phyloP scores from a whole-genome alignment of 495 filamentous ascomycete species.

The Beverwykella pulmonaria region DNA sequence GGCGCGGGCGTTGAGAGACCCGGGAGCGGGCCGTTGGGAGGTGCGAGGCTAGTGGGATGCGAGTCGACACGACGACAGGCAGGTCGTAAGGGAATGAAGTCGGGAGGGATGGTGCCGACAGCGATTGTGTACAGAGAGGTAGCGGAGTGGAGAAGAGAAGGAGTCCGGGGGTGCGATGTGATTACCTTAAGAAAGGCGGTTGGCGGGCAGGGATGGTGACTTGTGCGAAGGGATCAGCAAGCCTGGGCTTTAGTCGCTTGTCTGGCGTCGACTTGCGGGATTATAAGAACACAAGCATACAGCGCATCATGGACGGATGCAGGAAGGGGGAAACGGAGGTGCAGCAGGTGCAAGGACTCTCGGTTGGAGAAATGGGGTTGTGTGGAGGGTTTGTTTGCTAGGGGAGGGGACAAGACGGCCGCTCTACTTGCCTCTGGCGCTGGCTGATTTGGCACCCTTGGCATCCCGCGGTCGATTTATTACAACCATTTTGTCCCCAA shows the following conservation, averaged over 20 bases:
- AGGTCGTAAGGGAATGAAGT: neutral
- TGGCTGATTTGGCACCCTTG: conserved; percentile 22
- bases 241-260: conserved; percentile 6
- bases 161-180: conserved; percentile 9
- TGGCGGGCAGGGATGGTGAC: conserved; percentile 22
- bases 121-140: conserved; percentile 10
- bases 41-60: neutral
- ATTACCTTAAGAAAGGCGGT: conserved; percentile 25
- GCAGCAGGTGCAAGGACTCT: conserved; percentile 10
- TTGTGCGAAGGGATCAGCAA: conserved; percentile 34
- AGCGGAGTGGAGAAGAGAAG: conserved; percentile 3
- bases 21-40: conserved; percentile 23
- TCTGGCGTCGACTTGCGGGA: conserved; percentile 26
- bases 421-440: conserved; percentile 10
- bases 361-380: conserved; percentile 16
- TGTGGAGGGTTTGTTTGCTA: conserved; percentile 22
- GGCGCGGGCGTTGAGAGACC: conserved; percentile 2
- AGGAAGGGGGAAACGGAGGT: conserved; percentile 15
- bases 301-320: conserved; percentile 25
- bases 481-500: conserved; percentile 12
- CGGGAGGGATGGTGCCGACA: neutral
- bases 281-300: conserved; percentile 25
- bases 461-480: conserved; percentile 11
- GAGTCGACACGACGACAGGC: neutral
- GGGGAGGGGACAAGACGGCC: conserved; percentile 10